phyloP scores from a whole-genome alignment of 345 rosid genomes.

The Lepidium didymum region DNA sequence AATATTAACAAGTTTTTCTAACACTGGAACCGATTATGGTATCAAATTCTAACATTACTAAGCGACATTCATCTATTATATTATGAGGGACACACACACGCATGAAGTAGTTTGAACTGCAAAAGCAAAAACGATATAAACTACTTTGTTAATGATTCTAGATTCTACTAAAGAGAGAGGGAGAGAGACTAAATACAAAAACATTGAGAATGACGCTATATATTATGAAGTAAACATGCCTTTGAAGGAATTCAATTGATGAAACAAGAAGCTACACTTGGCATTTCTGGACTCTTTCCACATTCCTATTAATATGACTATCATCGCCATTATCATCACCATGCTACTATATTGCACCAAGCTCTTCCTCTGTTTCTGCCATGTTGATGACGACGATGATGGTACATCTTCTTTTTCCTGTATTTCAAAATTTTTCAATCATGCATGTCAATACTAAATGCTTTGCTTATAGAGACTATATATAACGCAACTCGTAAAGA shows the following conservation, averaged over 20 bases:
- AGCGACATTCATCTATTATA: no score
- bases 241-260: slow-evolving; percentile 22
- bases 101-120: no score
- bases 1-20: no score
- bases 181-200: background rate
- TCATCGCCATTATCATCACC: slow-evolving; percentile 21
- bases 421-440: background rate
- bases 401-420: slow-evolving; percentile 10
- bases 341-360: slow-evolving; percentile 16
- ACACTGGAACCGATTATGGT: no score
- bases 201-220: background rate
- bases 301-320: slow-evolving; percentile 20
- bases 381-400: slow-evolving; percentile 12
- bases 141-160: no score
- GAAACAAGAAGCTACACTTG: slow-evolving; percentile 21
- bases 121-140: no score
- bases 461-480: background rate
- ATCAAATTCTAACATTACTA: no score
- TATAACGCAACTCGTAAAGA: background rate
- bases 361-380: slow-evolving; percentile 15
- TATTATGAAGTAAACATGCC: slow-evolving; percentile 14
- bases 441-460: background rate
- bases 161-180: no score
- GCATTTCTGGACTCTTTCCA: slow-evolving; percentile 24
- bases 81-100: no score